Evolutionary conservation across 257 asterid genomes (phyloP).

Genomic region (Prunella vulgaris): DNA sequence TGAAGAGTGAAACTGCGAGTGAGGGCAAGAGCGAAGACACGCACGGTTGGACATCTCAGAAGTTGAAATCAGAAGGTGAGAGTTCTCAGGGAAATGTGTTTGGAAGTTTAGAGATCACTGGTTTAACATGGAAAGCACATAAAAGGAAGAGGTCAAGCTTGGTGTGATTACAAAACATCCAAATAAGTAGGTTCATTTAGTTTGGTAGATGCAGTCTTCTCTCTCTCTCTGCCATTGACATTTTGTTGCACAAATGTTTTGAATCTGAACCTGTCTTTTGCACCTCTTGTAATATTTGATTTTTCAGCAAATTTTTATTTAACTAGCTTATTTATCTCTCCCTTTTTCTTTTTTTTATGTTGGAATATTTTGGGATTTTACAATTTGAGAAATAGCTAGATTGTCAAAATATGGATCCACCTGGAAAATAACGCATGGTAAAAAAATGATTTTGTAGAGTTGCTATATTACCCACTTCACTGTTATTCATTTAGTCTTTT

Average conservation of each 20-base stretch:
- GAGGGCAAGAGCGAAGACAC: slow-evolving; percentile 53
- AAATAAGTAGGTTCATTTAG: slow-evolving; percentile 18
- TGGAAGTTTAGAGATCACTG: slow-evolving; percentile 38
- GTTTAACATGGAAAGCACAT: slow-evolving; percentile 70
- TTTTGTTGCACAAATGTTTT: slow-evolving; percentile 18
- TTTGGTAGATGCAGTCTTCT: not conserved
- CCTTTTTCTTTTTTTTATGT: not conserved
- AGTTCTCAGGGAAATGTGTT: slow-evolving; percentile 36
- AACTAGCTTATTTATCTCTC: not conserved
- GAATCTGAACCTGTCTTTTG: slow-evolving; percentile 15
- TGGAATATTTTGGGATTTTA: not conserved
- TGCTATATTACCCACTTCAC: too few relatives aligned
- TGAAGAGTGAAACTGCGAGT: slow-evolving; percentile 44
- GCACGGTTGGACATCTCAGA: slow-evolving; percentile 36
- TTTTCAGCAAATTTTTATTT: slow-evolving; percentile 13
- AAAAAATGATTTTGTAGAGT: too few relatives aligned
- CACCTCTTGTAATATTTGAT: slow-evolving; percentile 5
- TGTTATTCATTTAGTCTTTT: too few relatives aligned
- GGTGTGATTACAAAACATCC: slow-evolving; percentile 26
- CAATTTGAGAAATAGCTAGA: not conserved
- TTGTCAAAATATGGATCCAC: too few relatives aligned
- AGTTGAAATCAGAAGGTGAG: slow-evolving; percentile 46
- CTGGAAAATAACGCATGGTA: too few relatives aligned
- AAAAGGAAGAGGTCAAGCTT: slow-evolving; percentile 84
- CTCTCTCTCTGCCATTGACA: slow-evolving; percentile 1